Evolutionary conservation across 257 asterid genomes (phyloP).

Genomic region (Echium plantagineum): DNA sequence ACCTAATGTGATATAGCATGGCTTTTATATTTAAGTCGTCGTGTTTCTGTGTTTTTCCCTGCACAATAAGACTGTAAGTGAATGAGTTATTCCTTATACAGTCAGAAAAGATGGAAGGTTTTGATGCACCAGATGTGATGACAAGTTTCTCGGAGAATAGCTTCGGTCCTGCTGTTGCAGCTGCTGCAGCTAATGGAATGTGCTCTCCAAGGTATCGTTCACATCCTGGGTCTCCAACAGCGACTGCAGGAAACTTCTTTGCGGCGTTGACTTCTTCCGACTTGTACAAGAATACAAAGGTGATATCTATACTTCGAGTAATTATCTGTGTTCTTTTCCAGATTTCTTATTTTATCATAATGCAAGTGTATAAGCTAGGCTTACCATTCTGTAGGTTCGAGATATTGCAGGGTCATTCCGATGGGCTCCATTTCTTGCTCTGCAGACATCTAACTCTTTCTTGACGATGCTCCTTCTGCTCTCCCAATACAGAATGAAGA

Average conservation of each 20-base stretch:
- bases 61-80: constrained; percentile 2
- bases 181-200: constrained; percentile 59
- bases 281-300: constrained; percentile 88
- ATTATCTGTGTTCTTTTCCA: neutral
- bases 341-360: constrained; percentile 2
- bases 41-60: neutral
- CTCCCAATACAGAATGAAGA: constrained; percentile 92
- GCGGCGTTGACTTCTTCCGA: constrained; percentile 79
- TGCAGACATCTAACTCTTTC: constrained; percentile 87
- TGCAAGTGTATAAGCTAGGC: constrained; percentile 1
- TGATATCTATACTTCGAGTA: constrained; percentile 8
- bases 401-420: constrained; percentile 94
- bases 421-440: constrained; percentile 97
- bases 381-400: constrained; percentile 47
- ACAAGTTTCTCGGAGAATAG: constrained; percentile 23
- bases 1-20: no score
- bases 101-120: constrained; percentile 83
- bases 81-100: constrained; percentile 17
- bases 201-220: constrained; percentile 72
- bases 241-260: constrained; percentile 72
- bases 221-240: constrained; percentile 84
- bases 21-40: no score
- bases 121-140: constrained; percentile 23
- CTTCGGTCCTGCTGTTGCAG: constrained; percentile 66
- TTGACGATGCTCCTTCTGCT: constrained; percentile 89